Evolutionary conservation across 768 basidiomycete genomes (phyloP), one percentile per base, ranked within the genome.

Genomic region (Boletus fagicola): DNA sequence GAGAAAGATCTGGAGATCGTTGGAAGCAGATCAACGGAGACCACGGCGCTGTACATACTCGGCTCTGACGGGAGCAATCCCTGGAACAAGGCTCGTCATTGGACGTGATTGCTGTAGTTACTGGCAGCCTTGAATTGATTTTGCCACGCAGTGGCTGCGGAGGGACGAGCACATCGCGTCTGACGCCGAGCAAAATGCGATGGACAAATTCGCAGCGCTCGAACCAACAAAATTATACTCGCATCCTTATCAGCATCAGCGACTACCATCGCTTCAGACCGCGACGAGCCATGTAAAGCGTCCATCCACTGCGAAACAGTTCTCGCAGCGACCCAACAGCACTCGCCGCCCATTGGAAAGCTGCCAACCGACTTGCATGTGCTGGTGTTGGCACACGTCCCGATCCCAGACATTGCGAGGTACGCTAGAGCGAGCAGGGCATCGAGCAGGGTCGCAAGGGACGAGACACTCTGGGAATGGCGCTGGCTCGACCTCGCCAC

Each of bases 141-240:
- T 26, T 26, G 47, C 22, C 3, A n/a, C 20, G 15, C 15, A 22
- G 58, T 65, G 61, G 63, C 59, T 56, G 64, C 49, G n/a, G 24
- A 28, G 49, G 31, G 49, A 28, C 4, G 33, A 44, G 31, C 22
- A 22, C 47, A 28, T 40, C 43, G 56, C 35, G 49, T 49, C 45
- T 5, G 4, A 35, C 51, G 42, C 11, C 42, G 56, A 47, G 42
- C 64, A 59, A 12, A 54, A 53, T 53, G 58, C 59, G 55, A 90
- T 92, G 91, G 87, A 95, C 76, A 90, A 90, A 72, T 94, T 94
- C 73, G 78, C 84, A n/a, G 82, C 90, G 0, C 82, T 95, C 40
- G 88, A 93, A 68, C 92, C 93, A 4, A 81, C 83, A 26, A 82
- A 78, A 52, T 74, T 88, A 18, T 80, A 86, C 66, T 60, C 70